Conservation (phyloP, 108 stramenopile genomes). For the Cyclotella sp. region DNA sequence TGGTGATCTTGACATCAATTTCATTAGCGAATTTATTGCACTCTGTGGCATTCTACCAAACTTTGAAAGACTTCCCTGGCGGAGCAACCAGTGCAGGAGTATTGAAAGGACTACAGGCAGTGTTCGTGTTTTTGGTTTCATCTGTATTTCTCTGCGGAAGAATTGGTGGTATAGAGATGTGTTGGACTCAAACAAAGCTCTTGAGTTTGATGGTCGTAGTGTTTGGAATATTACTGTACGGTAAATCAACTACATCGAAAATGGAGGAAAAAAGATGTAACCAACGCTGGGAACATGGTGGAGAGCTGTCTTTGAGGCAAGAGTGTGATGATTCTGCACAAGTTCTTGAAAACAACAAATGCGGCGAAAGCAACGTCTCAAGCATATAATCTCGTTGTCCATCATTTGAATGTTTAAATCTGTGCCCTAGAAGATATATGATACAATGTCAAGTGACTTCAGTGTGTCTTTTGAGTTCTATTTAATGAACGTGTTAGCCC, state of each 20-base stretch:
- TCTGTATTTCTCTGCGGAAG: constrained; percentile 72
- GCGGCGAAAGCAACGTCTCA: neutral
- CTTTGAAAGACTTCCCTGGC: constrained; percentile 72
- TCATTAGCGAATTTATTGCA: constrained; percentile 70
- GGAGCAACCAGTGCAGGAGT: constrained; percentile 84
- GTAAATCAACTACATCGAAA: constrained; percentile 32
- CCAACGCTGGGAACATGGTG: neutral
- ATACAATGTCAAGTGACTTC: too few relatives aligned
- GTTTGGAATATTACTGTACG: constrained; percentile 56
- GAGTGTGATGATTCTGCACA: too few relatives aligned
- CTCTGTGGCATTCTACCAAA: constrained; percentile 67
- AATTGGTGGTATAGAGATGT: constrained; percentile 75
- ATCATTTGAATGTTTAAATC: too few relatives aligned
- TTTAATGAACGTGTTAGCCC: too few relatives aligned
- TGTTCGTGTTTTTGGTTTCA: constrained; percentile 72
- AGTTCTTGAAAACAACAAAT: neutral
- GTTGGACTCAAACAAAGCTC: constrained; percentile 66
- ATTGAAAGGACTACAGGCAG: constrained; percentile 86
- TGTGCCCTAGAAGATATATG: too few relatives aligned
- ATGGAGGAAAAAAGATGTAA: neutral
- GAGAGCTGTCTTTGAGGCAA: too few relatives aligned
- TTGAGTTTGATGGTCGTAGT: constrained; percentile 65
- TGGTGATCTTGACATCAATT: constrained; percentile 35
- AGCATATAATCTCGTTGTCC: neutral
- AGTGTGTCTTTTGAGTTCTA: too few relatives aligned